Base-by-base conservation (phyloP, 2,329 filamentous ascomycete species). In the Fusarium buxicola region DNA sequence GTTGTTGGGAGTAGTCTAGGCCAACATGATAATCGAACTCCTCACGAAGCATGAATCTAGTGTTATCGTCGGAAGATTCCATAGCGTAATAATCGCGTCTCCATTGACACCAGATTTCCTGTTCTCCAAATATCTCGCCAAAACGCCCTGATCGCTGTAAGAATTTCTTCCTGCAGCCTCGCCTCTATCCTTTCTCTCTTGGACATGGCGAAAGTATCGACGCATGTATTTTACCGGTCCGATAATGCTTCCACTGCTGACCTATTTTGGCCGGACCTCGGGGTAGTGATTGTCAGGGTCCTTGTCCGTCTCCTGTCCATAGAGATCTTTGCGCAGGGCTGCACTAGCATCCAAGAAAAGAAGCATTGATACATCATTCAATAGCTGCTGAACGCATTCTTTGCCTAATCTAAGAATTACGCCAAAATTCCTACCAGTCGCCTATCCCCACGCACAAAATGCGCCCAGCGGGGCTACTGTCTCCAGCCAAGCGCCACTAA, bases 141-240 rank as follows among this genome's bases (percentile, higher is more conserved):
- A 73, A 67, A 74, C 38, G 9, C 68, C 71, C 25, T 75, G 73
- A 11, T 75, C 73, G 44, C 66, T 69, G 32, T 60, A 63, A 7
- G 73, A 52, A 8, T 60, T 18, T 3, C 38, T 40, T 6, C 62
- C 55, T 2, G 45, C 47, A 6, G 63, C 50, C 15, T 59, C 47
- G 13, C 50, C 55, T 15, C 51, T 53, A 10, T 63, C 60, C 35
- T 74, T 66, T 13, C 58, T 63, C 5, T 66, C 58, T 15, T 66
- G 55, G 2, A 52, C 64, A 3, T 67, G 65, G 13, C 65, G 63
- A 16, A 71, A 62, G 52, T 69, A 68, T 11, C 61, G 60, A 9
- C 51, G 53, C 63, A 73, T 57, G 18, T 71, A 67, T 1, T 64
- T 62, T 0, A 68, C 72, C 1, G 72, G 66, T 13, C 72, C 73